Percentiles rank a stretch among this genome's conserved stretches.
phyloP scores from a whole-genome alignment of 306 rosid species.

The Prunus salicina region DNA sequence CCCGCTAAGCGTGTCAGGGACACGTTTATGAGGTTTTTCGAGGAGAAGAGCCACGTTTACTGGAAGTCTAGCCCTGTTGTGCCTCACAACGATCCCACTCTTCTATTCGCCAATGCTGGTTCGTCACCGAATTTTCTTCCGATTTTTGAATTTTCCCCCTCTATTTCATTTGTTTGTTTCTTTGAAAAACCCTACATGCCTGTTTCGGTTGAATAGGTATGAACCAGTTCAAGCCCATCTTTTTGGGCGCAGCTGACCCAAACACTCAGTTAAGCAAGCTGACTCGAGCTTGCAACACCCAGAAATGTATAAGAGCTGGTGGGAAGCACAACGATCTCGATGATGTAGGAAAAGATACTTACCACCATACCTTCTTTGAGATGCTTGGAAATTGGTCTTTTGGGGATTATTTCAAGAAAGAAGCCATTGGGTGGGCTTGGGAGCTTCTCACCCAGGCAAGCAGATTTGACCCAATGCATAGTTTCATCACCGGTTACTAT shows the following conservation, averaged over 20 bases:
- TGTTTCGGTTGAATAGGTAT: conserved; percentile 53
- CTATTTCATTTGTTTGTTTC: background rate
- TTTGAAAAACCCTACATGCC: too few species aligned
- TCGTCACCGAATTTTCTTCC: background rate
- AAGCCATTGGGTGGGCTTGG: conserved; percentile 95
- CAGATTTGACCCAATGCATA: background rate
- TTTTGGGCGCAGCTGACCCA: conserved; percentile 89
- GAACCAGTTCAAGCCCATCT: conserved; percentile 96
- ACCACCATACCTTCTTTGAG: conserved; percentile 97
- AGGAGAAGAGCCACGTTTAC: conserved; percentile 48
- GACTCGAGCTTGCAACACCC: conserved; percentile 84
- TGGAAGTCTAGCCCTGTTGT: conserved; percentile 89
- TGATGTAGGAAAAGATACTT: conserved; percentile 96
- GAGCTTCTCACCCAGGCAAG: conserved; percentile 82
- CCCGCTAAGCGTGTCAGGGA: conserved; percentile 46
- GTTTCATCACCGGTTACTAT: background rate
- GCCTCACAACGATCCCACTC: conserved; percentile 85
- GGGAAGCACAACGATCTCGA: conserved; percentile 98
- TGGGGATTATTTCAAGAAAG: conserved; percentile 85
- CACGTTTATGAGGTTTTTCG: conserved; percentile 48
- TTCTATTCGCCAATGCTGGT: conserved; percentile 94
- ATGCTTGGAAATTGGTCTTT: conserved; percentile 99
- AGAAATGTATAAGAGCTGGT: conserved; percentile 95
- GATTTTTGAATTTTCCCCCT: background rate
- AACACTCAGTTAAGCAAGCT: conserved; percentile 77